Percentiles rank a stretch among this genome's conserved stretches.
These are phyloP conservation scores for Neospora caninum DNA, from an alignment of 169 alveolate species.

Conservation along the genomic window DNA sequence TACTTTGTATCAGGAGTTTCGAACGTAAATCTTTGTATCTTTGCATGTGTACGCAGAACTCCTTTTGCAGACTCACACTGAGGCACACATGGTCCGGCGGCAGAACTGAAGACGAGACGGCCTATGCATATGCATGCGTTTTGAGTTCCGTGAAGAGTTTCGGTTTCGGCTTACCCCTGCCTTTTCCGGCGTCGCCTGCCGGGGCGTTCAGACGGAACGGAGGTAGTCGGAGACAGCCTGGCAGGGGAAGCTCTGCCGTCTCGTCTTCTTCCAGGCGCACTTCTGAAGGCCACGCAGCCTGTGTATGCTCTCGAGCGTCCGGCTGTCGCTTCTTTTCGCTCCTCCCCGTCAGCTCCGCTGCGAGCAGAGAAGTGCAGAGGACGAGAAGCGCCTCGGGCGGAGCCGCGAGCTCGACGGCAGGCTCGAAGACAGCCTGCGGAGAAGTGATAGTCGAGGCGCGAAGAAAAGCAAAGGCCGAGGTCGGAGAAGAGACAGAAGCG, in stretches of 20 bases:
- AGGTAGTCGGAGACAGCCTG: background rate
- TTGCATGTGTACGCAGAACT: no score
- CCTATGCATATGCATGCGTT: no score
- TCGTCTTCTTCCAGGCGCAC: background rate
- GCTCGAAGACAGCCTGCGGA: background rate
- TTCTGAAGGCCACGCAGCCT: background rate
- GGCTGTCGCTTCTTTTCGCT: background rate
- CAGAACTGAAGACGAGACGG: no score
- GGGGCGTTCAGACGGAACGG: background rate
- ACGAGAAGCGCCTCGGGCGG: conserved; percentile 14
- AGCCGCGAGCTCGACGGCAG: background rate
- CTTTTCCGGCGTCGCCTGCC: no score
- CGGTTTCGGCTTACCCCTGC: no score
- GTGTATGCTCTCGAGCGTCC: background rate
- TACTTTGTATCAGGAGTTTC: no score
- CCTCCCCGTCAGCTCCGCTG: background rate
- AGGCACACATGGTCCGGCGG: no score
- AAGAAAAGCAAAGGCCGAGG: background rate
- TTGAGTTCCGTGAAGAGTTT: no score
- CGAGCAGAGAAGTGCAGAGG: background rate
- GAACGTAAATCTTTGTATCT: no score
- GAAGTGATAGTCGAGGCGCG: background rate
- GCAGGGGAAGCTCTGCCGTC: background rate
- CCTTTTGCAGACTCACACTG: no score
- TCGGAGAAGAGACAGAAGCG: background rate